These are phyloP conservation scores for Mrakia gelida DNA, from an alignment of 768 basidiomycete genomes.

Conservation along the genomic window DNA sequence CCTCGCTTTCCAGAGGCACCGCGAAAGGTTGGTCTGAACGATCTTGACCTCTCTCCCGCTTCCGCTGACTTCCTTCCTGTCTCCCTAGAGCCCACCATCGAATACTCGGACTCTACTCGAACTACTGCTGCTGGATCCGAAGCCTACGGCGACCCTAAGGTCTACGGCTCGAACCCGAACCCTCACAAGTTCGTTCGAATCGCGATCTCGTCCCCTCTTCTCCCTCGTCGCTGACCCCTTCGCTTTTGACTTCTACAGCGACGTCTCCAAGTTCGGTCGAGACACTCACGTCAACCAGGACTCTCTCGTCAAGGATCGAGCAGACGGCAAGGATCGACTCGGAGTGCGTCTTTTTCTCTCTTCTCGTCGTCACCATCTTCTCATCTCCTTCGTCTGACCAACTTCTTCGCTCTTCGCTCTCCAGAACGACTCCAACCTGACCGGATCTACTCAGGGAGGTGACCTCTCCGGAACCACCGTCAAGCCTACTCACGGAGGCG, in stretches of 20 bases:
- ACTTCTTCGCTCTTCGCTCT: neutral
- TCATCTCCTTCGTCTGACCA: neutral
- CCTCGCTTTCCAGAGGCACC: neutral
- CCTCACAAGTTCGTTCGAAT: neutral
- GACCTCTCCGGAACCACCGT: slow-evolving; percentile 3
- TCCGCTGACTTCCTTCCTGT: neutral
- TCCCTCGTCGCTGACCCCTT: neutral
- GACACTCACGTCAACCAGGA: slow-evolving; percentile 12
- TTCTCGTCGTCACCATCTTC: neutral
- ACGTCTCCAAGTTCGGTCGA: slow-evolving; percentile 6
- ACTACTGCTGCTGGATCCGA: neutral
- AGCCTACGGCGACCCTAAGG: slow-evolving; percentile 8
- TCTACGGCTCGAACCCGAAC: slow-evolving; percentile 10
- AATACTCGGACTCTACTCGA: slow-evolving; percentile 11
- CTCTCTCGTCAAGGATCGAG: slow-evolving; percentile 12
- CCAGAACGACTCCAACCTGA: neutral
- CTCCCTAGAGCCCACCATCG: slow-evolving; percentile 8
- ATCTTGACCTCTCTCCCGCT: neutral
- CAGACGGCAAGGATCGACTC: slow-evolving; percentile 14
- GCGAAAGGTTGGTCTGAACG: neutral
- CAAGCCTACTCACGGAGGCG: neutral
- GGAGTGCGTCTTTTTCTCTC: neutral
- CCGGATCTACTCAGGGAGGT: neutral
- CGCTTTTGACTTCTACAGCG: too few relatives aligned
- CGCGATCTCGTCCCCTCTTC: neutral